Percentiles rank a stretch among this genome's conserved stretches.
These are phyloP conservation scores for Aspergillus sojae DNA, from an alignment of 2,329 filamentous ascomycete genomes.

Conservation along the genomic window DNA sequence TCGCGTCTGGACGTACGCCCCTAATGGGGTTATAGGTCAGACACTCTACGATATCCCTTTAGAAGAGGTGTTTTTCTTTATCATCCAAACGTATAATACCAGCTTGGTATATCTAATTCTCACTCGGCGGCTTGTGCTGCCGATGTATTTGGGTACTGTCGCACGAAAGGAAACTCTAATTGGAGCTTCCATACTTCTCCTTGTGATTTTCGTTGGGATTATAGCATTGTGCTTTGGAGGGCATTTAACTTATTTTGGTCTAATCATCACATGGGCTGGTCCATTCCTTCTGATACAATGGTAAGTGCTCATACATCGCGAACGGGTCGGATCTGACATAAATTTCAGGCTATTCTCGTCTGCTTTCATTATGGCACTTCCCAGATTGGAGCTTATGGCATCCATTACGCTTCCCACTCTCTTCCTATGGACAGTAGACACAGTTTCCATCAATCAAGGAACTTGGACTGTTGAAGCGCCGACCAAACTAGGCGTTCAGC, in stretches of 20 bases:
- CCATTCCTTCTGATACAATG: constrained; percentile 68
- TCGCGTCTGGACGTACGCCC: constrained; percentile 71
- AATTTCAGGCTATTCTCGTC: not conserved
- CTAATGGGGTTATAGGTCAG: constrained; percentile 64
- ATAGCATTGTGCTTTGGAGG: constrained; percentile 50
- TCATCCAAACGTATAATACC: constrained; percentile 71
- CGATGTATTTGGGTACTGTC: constrained; percentile 53
- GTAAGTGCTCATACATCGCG: constrained; percentile 55
- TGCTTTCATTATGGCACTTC: constrained; percentile 61
- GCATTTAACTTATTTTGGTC: constrained; percentile 63
- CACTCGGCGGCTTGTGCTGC: constrained; percentile 64
- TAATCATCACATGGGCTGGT: constrained; percentile 70
- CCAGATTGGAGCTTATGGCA: constrained; percentile 58
- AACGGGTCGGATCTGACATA: constrained; percentile 49
- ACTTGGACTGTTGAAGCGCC: constrained; percentile 71
- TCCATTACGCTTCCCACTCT: constrained; percentile 67
- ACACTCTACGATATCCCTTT: constrained; percentile 66
- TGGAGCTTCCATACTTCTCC: not conserved
- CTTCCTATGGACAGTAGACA: constrained; percentile 74
- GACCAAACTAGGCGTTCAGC: constrained; percentile 65
- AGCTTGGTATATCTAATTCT: constrained; percentile 66
- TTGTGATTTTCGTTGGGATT: constrained; percentile 27
- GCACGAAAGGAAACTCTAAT: constrained; percentile 7
- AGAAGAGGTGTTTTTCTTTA: constrained; percentile 77
- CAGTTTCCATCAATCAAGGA: constrained; percentile 65